Evolutionary conservation across 164 flowering plant genomes (phyloP).

Genomic region (Nymphaea thermarum): DNA sequence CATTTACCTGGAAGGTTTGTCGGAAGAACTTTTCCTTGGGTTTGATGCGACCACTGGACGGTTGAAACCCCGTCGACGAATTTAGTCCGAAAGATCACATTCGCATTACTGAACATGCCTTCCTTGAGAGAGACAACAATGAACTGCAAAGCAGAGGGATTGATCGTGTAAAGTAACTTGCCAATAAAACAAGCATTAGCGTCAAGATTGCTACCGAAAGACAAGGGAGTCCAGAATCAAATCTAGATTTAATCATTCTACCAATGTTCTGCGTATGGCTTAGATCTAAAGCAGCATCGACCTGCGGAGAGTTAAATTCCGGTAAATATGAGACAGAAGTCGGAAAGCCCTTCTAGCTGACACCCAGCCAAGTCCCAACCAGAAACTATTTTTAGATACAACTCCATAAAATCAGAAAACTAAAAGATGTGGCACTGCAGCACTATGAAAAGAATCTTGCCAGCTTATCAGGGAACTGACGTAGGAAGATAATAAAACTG

Average conservation of each 20-base stretch:
- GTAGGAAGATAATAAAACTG: too few relatives aligned
- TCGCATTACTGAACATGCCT: slow-evolving; percentile 99
- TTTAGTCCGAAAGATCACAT: slow-evolving; percentile 92
- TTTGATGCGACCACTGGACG: slow-evolving; percentile 72
- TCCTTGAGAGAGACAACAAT: slow-evolving; percentile 95
- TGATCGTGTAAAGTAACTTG: background rate
- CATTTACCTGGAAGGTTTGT: background rate
- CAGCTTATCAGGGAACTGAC: too few relatives aligned
- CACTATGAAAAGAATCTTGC: too few relatives aligned
- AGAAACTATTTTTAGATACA: too few relatives aligned
- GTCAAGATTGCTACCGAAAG: too few relatives aligned
- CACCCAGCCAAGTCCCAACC: too few relatives aligned
- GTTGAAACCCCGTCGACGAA: slow-evolving; percentile 99
- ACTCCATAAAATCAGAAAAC: too few relatives aligned
- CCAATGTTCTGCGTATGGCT: slow-evolving; percentile 99
- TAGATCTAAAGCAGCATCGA: slow-evolving; percentile 97
- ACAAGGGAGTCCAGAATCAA: too few relatives aligned
- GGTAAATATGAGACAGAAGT: too few relatives aligned
- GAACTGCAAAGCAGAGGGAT: slow-evolving; percentile 37
- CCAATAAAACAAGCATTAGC: too few relatives aligned
- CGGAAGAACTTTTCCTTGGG: slow-evolving; percentile 15
- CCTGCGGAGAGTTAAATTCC: slow-evolving; percentile 30
- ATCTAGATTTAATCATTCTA: slow-evolving; percentile 93
- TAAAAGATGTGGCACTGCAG: too few relatives aligned
- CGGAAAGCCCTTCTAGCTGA: too few relatives aligned